phyloP scores from a whole-genome alignment of 805 yeast species.

The Maudiozyma pseudohumilis region DNA sequence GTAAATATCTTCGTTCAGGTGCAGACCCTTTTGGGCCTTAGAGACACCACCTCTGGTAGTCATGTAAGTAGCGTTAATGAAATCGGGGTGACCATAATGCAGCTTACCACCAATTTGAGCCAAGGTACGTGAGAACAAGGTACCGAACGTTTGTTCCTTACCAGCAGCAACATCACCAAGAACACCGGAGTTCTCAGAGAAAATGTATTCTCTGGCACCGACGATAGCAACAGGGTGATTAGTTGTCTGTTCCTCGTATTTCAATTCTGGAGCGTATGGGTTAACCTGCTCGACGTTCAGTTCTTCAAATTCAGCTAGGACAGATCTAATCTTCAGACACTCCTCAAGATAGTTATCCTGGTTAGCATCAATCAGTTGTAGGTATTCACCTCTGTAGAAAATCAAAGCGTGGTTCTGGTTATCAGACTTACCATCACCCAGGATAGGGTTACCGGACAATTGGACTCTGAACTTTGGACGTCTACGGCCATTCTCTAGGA shows the following conservation, averaged over 20 bases:
- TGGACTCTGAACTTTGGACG: constrained; percentile 68
- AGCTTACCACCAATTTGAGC: constrained; percentile 79
- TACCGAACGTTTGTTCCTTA: constrained; percentile 83
- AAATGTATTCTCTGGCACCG: constrained; percentile 81
- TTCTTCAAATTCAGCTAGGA: constrained; percentile 77
- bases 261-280: constrained; percentile 71
- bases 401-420: constrained; percentile 75
- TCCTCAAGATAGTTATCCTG: constrained; percentile 82
- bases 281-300: constrained; percentile 63
- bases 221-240: constrained; percentile 71
- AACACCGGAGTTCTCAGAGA: constrained; percentile 78
- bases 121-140: constrained; percentile 71
- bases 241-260: constrained; percentile 40
- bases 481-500: constrained; percentile 62
- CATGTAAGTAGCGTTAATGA: constrained; percentile 65
- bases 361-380: constrained; percentile 77
- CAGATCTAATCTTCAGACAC: constrained; percentile 73
- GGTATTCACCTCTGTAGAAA: constrained; percentile 76
- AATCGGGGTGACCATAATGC: constrained; percentile 87
- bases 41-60: constrained; percentile 84
- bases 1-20: constrained; percentile 78
- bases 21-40: constrained; percentile 78
- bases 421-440: constrained; percentile 86
- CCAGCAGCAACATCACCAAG: constrained; percentile 88
- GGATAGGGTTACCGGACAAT: constrained; percentile 74